phyloP scores from a whole-genome alignment of 495 filamentous ascomycete genomes.

The Glonium stellatum region DNA sequence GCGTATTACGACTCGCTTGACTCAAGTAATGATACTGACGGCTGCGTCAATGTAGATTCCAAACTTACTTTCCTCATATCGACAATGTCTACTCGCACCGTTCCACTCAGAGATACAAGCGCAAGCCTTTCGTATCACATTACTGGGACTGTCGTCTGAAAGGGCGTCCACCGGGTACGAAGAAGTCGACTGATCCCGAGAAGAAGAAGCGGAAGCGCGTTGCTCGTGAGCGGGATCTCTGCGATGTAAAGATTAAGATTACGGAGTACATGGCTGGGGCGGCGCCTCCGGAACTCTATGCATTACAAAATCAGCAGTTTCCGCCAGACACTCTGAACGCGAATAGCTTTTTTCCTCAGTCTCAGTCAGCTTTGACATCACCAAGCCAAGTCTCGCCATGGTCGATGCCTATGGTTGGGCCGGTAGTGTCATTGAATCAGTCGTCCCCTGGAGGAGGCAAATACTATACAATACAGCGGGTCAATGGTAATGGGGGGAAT shows the following conservation, averaged over 20 bases:
- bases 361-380: neutral
- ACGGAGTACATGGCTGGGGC: slow-evolving; percentile 68
- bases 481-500: slow-evolving; percentile 70
- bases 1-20: slow-evolving; percentile 32
- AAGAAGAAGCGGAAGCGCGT: slow-evolving; percentile 85
- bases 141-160: slow-evolving; percentile 91
- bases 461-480: slow-evolving; percentile 46
- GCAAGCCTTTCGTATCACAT: slow-evolving; percentile 73
- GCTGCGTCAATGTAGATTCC: slow-evolving; percentile 50
- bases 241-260: slow-evolving; percentile 90
- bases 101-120: slow-evolving; percentile 80
- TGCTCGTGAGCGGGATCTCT: slow-evolving; percentile 68
- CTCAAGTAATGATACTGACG: neutral
- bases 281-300: slow-evolving; percentile 25
- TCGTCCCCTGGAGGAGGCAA: slow-evolving; percentile 17
- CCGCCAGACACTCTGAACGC: slow-evolving; percentile 6
- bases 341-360: neutral
- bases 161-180: slow-evolving; percentile 73
- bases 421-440: slow-evolving; percentile 5
- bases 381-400: slow-evolving; percentile 3
- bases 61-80: slow-evolving; percentile 82
- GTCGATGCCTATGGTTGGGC: slow-evolving; percentile 11
- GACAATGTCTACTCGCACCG: slow-evolving; percentile 92
- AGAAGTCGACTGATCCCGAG: slow-evolving; percentile 76
- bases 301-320: slow-evolving; percentile 18